phyloP scores from a whole-genome alignment of 805 yeast genomes.

The Ogataea trehaloabstinens region DNA sequence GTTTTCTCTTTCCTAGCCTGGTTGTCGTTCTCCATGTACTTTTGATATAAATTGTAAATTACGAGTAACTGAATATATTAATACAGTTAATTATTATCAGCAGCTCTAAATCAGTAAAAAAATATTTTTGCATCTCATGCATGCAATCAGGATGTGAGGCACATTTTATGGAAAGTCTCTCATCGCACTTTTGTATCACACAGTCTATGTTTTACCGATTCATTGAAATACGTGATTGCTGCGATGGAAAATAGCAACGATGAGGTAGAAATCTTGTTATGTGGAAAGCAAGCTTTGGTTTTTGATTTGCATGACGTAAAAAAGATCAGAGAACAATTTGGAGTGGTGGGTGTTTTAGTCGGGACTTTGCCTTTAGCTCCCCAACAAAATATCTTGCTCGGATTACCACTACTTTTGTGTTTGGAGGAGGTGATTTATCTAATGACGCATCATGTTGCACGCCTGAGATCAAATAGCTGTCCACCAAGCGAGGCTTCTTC shows the following conservation, averaged over 20 bases:
- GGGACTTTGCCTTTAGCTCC: constrained; percentile 91
- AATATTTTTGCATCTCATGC: no score
- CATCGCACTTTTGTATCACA: no score
- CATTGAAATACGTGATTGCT: no score
- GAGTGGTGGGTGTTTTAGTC: constrained; percentile 70
- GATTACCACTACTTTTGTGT: constrained; percentile 74
- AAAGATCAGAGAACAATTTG: constrained; percentile 49
- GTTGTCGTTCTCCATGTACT: background rate
- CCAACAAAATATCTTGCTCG: constrained; percentile 86
- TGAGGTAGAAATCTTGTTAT: constrained; percentile 33
- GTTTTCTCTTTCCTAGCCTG: background rate
- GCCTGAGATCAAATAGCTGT: background rate
- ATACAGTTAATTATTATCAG: background rate
- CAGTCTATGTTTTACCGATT: no score
- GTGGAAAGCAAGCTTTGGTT: constrained; percentile 49
- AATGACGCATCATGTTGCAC: constrained; percentile 30
- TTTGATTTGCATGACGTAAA: constrained; percentile 57
- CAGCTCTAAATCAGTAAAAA: constrained; percentile 1
- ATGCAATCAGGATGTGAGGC: no score
- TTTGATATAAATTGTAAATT: constrained; percentile 1
- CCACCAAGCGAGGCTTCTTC: background rate
- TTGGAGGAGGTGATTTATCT: constrained; percentile 75
- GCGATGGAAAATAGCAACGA: background rate
- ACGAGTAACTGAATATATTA: background rate
- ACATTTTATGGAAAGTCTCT: no score